Conservation (phyloP, 192 early-diverging fungal species). For the Coemansia sp. region DNA sequence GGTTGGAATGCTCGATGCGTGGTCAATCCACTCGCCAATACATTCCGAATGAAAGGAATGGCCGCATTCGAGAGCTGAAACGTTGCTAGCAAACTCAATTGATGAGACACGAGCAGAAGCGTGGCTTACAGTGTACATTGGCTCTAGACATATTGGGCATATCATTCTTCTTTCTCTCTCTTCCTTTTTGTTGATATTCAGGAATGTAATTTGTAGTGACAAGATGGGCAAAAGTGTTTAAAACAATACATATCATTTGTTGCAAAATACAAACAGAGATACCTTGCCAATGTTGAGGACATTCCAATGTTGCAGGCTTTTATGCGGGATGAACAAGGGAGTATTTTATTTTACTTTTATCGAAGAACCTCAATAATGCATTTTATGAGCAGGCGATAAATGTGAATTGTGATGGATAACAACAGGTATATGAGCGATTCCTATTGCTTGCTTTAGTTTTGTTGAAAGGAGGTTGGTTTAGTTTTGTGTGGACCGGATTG, state of each 20-base stretch:
- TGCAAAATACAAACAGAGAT: too few species aligned
- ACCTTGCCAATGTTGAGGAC: too few species aligned
- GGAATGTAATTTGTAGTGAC: background rate
- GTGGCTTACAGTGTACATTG: background rate
- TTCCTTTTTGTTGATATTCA: too few species aligned
- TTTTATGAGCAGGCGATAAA: background rate
- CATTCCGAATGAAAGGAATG: background rate
- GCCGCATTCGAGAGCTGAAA: background rate
- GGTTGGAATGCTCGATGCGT: background rate
- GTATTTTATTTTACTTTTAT: too few species aligned
- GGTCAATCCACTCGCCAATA: constrained; percentile 2
- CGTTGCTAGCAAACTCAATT: background rate
- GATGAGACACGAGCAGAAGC: background rate
- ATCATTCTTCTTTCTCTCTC: background rate
- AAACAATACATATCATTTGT: background rate
- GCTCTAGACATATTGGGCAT: constrained; percentile 6
- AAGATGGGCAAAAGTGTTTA: background rate
- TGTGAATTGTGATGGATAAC: background rate
- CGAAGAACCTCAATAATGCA: too few species aligned
- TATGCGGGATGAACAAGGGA: too few species aligned
- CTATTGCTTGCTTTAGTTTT: too few species aligned
- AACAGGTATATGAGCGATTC: background rate
- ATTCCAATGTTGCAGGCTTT: too few species aligned
- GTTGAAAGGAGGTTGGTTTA: too few species aligned
- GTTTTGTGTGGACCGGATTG: too few species aligned